phyloP scores from a whole-genome alignment of 495 filamentous ascomycete genomes.

The Xylaria venustula region DNA sequence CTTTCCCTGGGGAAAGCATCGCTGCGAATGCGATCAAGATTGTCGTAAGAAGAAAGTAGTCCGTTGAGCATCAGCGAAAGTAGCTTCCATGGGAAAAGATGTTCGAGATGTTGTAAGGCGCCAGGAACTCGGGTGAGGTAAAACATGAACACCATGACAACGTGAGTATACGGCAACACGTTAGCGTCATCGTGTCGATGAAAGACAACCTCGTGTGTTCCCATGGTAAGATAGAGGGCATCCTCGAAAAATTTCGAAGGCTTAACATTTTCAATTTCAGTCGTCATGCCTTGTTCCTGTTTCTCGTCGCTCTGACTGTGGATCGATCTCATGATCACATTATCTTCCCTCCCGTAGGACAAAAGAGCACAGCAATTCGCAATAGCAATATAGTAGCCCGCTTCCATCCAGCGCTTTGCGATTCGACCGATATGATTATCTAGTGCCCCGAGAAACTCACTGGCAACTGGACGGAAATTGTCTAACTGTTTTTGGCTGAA shows the following conservation, averaged over 20 bases:
- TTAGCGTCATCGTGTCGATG: slow-evolving; percentile 61
- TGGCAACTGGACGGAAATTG: slow-evolving; percentile 44
- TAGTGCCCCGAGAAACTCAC: slow-evolving; percentile 53
- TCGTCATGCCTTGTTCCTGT: not conserved
- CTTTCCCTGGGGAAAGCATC: slow-evolving; percentile 53
- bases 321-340: slow-evolving; percentile 33
- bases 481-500: slow-evolving; percentile 56
- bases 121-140: slow-evolving; percentile 51
- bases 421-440: slow-evolving; percentile 59
- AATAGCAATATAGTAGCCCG: slow-evolving; percentile 65
- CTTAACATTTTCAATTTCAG: slow-evolving; percentile 6
- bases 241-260: slow-evolving; percentile 23
- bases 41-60: slow-evolving; percentile 45
- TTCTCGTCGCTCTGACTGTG: slow-evolving; percentile 17
- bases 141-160: slow-evolving; percentile 67
- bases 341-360: slow-evolving; percentile 38
- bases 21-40: slow-evolving; percentile 44
- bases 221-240: slow-evolving; percentile 26
- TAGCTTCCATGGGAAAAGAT: slow-evolving; percentile 63
- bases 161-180: slow-evolving; percentile 65
- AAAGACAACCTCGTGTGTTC: slow-evolving; percentile 52
- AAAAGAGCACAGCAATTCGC: slow-evolving; percentile 42
- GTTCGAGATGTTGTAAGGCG: slow-evolving; percentile 46
- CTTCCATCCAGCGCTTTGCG: slow-evolving; percentile 60
- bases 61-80: slow-evolving; percentile 67